Conservation (phyloP, 2,329 filamentous ascomycete genomes). For the Colletotrichum somersetense region DNA sequence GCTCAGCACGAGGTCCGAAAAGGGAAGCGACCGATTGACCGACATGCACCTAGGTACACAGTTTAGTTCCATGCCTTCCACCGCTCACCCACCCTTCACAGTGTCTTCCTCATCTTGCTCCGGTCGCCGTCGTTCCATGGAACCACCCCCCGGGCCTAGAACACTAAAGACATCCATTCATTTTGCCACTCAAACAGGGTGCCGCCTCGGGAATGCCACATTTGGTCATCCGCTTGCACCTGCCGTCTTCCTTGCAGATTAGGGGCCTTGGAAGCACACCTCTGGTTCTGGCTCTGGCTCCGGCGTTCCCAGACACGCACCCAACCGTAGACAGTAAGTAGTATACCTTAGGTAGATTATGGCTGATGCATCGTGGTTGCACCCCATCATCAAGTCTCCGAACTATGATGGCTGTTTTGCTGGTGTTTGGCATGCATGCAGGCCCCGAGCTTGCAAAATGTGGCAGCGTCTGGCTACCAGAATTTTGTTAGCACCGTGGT, state of each 20-base stretch:
- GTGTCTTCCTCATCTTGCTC: not conserved
- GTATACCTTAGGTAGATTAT: not conserved
- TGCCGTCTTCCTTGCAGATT: slow-evolving; percentile 3
- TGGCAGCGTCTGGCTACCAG: not conserved
- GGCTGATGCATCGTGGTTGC: not conserved
- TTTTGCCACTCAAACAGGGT: not conserved
- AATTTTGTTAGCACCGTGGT: not conserved
- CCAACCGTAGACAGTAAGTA: not conserved
- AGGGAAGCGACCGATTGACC: slow-evolving; percentile 20
- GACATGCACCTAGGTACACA: not conserved
- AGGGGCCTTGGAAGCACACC: slow-evolving; percentile 20
- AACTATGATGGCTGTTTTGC: not conserved
- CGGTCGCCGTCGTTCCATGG: not conserved
- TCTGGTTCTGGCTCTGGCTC: not conserved
- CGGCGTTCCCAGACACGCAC: not conserved
- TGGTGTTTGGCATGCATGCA: not conserved
- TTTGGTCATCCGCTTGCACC: slow-evolving; percentile 22
- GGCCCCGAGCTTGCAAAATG: not conserved
- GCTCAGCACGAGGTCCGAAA: slow-evolving; percentile 28
- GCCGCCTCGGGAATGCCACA: slow-evolving; percentile 20
- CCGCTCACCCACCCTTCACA: not conserved
- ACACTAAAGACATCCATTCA: not conserved
- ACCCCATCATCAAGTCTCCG: not conserved
- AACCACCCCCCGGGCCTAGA: slow-evolving; percentile 19
- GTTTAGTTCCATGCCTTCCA: slow-evolving; percentile 3